Conservation (phyloP, 2,329 filamentous ascomycete species). For the Gremmenia infestans region DNA sequence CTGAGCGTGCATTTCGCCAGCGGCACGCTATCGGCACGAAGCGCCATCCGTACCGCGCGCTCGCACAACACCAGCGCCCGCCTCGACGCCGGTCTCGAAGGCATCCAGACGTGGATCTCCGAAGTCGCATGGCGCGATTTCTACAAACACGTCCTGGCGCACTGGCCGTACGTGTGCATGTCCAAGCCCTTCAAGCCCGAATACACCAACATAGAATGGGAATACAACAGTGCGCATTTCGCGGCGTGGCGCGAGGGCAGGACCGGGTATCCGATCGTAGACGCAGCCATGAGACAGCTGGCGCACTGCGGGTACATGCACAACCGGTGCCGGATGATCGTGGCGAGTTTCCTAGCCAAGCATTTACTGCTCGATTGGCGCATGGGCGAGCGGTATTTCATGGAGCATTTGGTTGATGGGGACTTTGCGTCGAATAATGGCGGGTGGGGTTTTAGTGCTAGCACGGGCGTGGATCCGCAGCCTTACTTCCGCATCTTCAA, state of each 20-base stretch:
- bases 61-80: constrained; percentile 58
- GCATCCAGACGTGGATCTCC: constrained; percentile 70
- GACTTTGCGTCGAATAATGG: constrained; percentile 33
- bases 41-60: constrained; percentile 58
- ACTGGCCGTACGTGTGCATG: constrained; percentile 84
- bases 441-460: constrained; percentile 46
- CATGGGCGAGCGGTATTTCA: constrained; percentile 75
- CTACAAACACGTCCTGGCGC: constrained; percentile 76
- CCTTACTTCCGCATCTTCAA: constrained; percentile 93
- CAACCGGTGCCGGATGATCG: constrained; percentile 80
- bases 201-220: constrained; percentile 79
- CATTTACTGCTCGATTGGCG: constrained; percentile 81
- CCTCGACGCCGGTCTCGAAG: constrained; percentile 61
- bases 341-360: constrained; percentile 74
- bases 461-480: constrained; percentile 75
- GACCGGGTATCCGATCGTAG: constrained; percentile 79
- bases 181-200: constrained; percentile 77
- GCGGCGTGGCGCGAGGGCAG: constrained; percentile 66
- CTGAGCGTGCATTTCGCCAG: constrained; percentile 69
- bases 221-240: constrained; percentile 66
- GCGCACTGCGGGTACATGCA: constrained; percentile 70
- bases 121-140: constrained; percentile 87
- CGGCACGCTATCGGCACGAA: constrained; percentile 63
- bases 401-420: constrained; percentile 54
- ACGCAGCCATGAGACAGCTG: constrained; percentile 81